A percentile compares a stretch with the other conserved stretches of the same genome.
These are phyloP conservation scores for Tolypocladium inflatum DNA, from an alignment of 2,329 filamentous ascomycete species.

Conservation along the genomic window DNA sequence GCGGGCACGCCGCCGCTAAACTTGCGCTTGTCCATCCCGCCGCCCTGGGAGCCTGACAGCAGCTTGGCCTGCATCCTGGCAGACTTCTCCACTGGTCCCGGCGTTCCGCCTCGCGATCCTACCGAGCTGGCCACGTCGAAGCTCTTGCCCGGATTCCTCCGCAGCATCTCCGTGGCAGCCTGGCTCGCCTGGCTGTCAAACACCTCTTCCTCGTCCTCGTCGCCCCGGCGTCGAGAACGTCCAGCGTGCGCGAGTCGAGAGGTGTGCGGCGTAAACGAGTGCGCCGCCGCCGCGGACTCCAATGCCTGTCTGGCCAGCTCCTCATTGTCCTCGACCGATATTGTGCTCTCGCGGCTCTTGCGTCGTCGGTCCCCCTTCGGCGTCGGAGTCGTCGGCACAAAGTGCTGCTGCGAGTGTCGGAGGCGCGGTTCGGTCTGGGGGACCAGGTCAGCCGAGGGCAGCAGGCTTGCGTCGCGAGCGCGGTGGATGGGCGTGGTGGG, in stretches of 20 bases:
- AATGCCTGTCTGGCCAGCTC: slow-evolving; percentile 46
- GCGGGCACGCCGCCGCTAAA: slow-evolving; percentile 24
- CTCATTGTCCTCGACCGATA: slow-evolving; percentile 58
- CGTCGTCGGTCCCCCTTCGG: slow-evolving; percentile 37
- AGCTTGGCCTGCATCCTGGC: slow-evolving; percentile 42
- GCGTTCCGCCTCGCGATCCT: slow-evolving; percentile 33
- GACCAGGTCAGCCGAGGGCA: slow-evolving; percentile 54
- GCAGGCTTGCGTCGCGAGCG: slow-evolving; percentile 39
- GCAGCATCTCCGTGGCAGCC: slow-evolving; percentile 65
- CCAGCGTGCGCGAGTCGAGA: slow-evolving; percentile 17
- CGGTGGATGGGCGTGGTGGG: slow-evolving; percentile 63
- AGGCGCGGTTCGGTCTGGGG: slow-evolving; percentile 48
- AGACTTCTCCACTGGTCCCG: slow-evolving; percentile 31
- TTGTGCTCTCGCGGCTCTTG: slow-evolving; percentile 76
- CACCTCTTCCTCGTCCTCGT: slow-evolving; percentile 34
- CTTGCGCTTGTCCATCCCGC: slow-evolving; percentile 42
- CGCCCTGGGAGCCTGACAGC: slow-evolving; percentile 33
- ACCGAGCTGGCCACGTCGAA: slow-evolving; percentile 38
- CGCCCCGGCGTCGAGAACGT: slow-evolving; percentile 9
- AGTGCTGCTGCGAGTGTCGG: slow-evolving; percentile 29
- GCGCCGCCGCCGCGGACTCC: slow-evolving; percentile 40
- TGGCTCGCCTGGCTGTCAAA: slow-evolving; percentile 70
- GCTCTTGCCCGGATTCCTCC: slow-evolving; percentile 44
- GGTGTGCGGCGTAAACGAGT: slow-evolving; percentile 16
- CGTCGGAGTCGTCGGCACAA: slow-evolving; percentile 34